phyloP scores from a whole-genome alignment of 805 yeast genomes.

The Kodamaea kaohsiungensis region DNA sequence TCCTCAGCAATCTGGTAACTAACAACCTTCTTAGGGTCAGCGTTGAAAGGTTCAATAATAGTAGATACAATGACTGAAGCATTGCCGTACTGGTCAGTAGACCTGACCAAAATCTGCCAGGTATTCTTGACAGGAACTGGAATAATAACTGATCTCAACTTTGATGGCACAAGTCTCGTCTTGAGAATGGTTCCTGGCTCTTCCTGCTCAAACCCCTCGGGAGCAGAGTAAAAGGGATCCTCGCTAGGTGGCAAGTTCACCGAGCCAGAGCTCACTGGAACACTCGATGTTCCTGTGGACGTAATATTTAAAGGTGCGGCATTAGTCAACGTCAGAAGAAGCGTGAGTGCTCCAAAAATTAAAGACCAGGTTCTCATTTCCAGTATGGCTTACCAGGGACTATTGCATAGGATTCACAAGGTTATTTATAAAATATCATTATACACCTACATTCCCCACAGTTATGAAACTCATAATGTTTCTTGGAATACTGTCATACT shows the following conservation, averaged over 20 bases:
- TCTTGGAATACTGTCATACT: background rate
- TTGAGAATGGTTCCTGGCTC: constrained; percentile 17
- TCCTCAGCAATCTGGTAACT: constrained; percentile 29
- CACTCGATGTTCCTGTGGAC: background rate
- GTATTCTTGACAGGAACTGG: constrained; percentile 14
- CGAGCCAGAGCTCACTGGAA: background rate
- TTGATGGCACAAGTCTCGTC: constrained; percentile 13
- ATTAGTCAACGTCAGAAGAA: background rate
- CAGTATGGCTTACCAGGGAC: background rate
- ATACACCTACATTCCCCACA: background rate
- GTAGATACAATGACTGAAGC: constrained; percentile 26
- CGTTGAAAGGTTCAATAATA: constrained; percentile 27
- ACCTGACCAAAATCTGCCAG: constrained; percentile 8
- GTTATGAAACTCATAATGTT: background rate
- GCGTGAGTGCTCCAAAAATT: background rate
- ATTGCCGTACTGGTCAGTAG: constrained; percentile 22
- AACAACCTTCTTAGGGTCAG: constrained; percentile 22
- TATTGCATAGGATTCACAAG: background rate
- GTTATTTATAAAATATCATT: too few species aligned
- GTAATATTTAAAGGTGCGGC: background rate
- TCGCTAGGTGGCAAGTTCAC: constrained; percentile 4
- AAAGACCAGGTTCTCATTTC: constrained; percentile 2
- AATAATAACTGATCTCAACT: constrained; percentile 13
- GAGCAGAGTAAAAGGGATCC: constrained; percentile 18
- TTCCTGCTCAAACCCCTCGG: constrained; percentile 16